These are phyloP conservation scores for Aspergillus sp. DNA, from an alignment of 2,329 filamentous ascomycete genomes.

Conservation along the genomic window DNA sequence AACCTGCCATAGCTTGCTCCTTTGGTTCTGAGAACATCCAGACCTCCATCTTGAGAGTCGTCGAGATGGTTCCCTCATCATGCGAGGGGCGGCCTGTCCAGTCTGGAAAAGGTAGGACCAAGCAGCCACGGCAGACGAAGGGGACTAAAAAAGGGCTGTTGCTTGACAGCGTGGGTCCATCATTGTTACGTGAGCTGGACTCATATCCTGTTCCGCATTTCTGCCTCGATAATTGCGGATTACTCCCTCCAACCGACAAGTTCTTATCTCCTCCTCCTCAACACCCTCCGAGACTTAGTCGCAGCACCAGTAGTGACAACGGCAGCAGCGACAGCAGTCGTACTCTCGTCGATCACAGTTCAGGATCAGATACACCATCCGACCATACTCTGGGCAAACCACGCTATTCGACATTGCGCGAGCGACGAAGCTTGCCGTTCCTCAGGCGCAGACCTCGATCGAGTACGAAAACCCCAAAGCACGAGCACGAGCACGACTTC, in stretches of 20 bases:
- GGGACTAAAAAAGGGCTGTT: neutral
- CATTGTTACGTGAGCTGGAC: neutral
- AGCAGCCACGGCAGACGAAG: neutral
- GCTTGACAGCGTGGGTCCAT: neutral
- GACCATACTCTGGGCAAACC: neutral
- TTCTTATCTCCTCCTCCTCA: neutral
- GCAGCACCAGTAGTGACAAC: neutral
- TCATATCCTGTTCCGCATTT: neutral
- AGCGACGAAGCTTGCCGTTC: neutral
- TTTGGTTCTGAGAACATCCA: neutral
- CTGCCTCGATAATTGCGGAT: neutral
- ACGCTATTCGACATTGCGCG: neutral
- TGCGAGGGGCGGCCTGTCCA: neutral
- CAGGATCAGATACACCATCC: neutral
- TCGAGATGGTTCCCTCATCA: neutral
- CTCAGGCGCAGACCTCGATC: neutral
- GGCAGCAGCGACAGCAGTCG: slow-evolving; percentile 6
- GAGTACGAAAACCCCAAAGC: neutral
- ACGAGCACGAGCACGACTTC: neutral
- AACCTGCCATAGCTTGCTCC: neutral
- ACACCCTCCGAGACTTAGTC: neutral
- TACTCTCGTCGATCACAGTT: neutral
- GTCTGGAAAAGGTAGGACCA: neutral
- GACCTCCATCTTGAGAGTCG: neutral
- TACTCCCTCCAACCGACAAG: neutral